Conservation (phyloP, 257 asterid genomes). For the Nicotiana knightiana region DNA sequence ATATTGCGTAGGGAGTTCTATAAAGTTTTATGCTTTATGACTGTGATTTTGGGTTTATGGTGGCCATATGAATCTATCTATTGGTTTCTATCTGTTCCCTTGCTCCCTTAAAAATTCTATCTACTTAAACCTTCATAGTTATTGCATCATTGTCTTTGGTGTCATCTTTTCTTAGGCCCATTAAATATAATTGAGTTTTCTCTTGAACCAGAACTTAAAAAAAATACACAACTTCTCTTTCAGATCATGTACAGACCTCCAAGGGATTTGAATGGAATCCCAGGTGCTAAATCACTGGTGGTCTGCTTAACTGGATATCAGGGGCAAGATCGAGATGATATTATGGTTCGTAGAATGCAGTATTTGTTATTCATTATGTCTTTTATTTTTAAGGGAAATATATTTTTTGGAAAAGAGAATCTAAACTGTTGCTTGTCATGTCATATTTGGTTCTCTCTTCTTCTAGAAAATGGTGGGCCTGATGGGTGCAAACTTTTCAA, state of each 20-base stretch:
- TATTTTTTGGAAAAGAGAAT: background rate
- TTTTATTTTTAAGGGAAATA: background rate
- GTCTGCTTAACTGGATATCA: conserved; percentile 92
- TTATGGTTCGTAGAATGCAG: conserved; percentile 48
- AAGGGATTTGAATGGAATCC: conserved; percentile 74
- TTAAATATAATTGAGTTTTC: background rate
- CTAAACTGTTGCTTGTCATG: conserved; percentile 2
- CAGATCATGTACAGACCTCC: conserved; percentile 79
- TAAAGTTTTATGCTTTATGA: background rate
- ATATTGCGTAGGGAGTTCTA: background rate
- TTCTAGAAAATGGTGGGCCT: conserved; percentile 75
- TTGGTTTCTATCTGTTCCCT: background rate
- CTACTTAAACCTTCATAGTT: background rate
- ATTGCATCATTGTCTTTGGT: background rate
- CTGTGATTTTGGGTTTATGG: background rate
- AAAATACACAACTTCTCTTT: background rate
- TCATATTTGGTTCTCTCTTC: conserved; percentile 12
- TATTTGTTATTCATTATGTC: background rate
- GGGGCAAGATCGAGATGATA: conserved; percentile 69
- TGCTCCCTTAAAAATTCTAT: background rate
- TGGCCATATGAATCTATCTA: background rate
- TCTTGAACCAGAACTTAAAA: background rate
- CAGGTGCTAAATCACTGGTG: conserved; percentile 65
- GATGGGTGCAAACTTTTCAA: conserved; percentile 91
- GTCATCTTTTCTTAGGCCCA: background rate